Percentiles rank a stretch among this genome's conserved stretches.
These are phyloP conservation scores for Ceratocystis cacaofunesta DNA, from an alignment of 2,329 filamentous ascomycete genomes.

Conservation along the genomic window DNA sequence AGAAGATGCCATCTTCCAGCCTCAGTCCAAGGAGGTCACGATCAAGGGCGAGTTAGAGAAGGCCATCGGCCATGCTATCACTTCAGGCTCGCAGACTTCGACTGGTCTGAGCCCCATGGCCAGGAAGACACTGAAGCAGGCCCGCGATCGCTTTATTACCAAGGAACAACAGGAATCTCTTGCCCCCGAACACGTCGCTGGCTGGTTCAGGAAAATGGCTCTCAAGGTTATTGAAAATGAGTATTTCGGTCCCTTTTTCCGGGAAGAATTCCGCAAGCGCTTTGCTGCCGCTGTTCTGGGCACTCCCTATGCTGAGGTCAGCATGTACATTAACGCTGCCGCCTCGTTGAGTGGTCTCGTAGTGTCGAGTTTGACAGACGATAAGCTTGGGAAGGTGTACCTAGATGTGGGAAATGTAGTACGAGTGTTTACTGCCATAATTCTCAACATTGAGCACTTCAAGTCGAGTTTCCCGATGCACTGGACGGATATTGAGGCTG, in stretches of 20 bases:
- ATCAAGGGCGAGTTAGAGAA: slow-evolving; percentile 33
- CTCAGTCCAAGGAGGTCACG: slow-evolving; percentile 25
- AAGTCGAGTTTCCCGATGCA: slow-evolving; percentile 44
- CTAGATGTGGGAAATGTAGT: slow-evolving; percentile 63
- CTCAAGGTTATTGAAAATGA: slow-evolving; percentile 32
- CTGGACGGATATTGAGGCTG: slow-evolving; percentile 61
- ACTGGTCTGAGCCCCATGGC: slow-evolving; percentile 37
- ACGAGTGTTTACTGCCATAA: slow-evolving; percentile 53
- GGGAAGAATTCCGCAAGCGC: slow-evolving; percentile 50
- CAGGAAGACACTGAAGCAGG: slow-evolving; percentile 34
- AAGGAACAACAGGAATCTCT: slow-evolving; percentile 41
- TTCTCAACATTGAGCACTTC: slow-evolving; percentile 56
- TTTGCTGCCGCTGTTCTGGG: slow-evolving; percentile 57
- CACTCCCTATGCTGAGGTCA: slow-evolving; percentile 53
- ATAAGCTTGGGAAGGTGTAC: slow-evolving; percentile 75
- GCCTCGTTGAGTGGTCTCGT: slow-evolving; percentile 54
- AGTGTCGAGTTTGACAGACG: slow-evolving; percentile 61
- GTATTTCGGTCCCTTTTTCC: slow-evolving; percentile 52
- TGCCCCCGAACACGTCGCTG: slow-evolving; percentile 33
- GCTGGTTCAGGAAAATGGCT: slow-evolving; percentile 34
- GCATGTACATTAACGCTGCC: slow-evolving; percentile 56
- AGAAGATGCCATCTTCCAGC: slow-evolving; percentile 33
- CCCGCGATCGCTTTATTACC: slow-evolving; percentile 34
- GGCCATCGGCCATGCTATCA: slow-evolving; percentile 29
- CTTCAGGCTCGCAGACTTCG: slow-evolving; percentile 33